Conservation (phyloP, 176 grass and related monocot species). For the Leersia perrieri region DNA sequence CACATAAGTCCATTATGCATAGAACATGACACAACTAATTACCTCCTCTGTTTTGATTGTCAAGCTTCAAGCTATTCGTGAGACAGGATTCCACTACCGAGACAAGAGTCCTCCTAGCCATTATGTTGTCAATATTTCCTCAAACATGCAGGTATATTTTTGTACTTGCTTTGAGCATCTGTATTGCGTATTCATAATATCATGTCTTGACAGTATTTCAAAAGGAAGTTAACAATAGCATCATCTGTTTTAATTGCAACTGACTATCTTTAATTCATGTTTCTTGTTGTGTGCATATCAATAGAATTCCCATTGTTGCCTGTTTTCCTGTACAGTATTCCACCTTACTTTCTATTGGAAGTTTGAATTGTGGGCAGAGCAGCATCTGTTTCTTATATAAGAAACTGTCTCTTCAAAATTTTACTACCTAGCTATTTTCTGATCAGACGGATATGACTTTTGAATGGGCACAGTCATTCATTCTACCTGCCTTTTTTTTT, state of each 20-base stretch:
- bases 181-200: neutral
- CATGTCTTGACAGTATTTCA: constrained; percentile 8
- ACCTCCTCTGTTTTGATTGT: constrained; percentile 21
- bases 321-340: neutral
- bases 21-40: neutral
- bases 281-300: neutral
- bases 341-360: neutral
- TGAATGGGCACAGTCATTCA: neutral
- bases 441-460: neutral
- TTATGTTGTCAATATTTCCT: constrained; percentile 78
- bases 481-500: too few species aligned
- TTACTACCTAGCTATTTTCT: too few species aligned
- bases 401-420: neutral
- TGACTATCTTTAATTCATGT: neutral
- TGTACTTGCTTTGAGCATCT: constrained; percentile 3
- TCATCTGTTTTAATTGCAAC: neutral
- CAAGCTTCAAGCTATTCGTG: constrained; percentile 79
- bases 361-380: neutral
- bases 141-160: constrained; percentile 83
- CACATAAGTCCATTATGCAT: neutral
- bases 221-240: neutral
- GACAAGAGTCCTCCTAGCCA: constrained; percentile 67
- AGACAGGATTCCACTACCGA: constrained; percentile 77
- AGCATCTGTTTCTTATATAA: constrained; percentile 1
- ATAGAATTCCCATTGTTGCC: neutral